Evolutionary conservation across 257 asterid species (phyloP).

Genomic region (Nicotiana tabacum): DNA sequence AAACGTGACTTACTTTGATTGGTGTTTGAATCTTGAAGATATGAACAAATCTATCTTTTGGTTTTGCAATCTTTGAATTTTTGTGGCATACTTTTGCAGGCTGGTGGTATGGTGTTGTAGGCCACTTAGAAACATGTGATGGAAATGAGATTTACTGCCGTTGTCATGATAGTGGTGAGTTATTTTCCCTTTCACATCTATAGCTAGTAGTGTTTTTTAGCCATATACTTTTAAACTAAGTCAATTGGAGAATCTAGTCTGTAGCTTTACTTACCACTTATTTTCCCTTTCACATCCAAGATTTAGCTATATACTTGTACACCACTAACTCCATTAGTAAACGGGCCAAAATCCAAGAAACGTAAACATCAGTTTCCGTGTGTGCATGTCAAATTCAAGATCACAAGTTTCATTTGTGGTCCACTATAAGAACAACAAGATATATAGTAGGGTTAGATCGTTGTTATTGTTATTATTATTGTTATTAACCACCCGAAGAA

Average conservation of each 20-base stretch:
- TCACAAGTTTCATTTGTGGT: background rate
- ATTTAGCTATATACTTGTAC: background rate
- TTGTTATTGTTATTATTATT: background rate
- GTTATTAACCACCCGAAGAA: background rate
- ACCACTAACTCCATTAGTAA: background rate
- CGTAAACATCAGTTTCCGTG: background rate
- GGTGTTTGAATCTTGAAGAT: slow-evolving; percentile 1
- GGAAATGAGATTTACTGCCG: slow-evolving; percentile 59
- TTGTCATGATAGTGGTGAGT: slow-evolving; percentile 77
- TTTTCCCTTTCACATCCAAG: background rate
- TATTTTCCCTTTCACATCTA: slow-evolving; percentile 13
- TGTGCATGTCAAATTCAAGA: background rate
- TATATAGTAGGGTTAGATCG: background rate
- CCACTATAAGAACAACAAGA: background rate
- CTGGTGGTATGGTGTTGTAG: slow-evolving; percentile 97
- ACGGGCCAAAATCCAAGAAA: background rate
- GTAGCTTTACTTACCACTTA: background rate
- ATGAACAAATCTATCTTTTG: slow-evolving; percentile 23
- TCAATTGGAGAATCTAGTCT: background rate
- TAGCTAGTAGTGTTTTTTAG: background rate
- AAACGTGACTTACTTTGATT: slow-evolving; percentile 14
- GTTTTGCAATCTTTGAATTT: slow-evolving; percentile 19
- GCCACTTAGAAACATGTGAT: slow-evolving; percentile 84
- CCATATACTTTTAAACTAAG: background rate
- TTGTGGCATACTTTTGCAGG: slow-evolving; percentile 42